These are phyloP conservation scores for Phytophthora cryptogea DNA, from an alignment of 352 stramenopile species.

Conservation along the genomic window DNA sequence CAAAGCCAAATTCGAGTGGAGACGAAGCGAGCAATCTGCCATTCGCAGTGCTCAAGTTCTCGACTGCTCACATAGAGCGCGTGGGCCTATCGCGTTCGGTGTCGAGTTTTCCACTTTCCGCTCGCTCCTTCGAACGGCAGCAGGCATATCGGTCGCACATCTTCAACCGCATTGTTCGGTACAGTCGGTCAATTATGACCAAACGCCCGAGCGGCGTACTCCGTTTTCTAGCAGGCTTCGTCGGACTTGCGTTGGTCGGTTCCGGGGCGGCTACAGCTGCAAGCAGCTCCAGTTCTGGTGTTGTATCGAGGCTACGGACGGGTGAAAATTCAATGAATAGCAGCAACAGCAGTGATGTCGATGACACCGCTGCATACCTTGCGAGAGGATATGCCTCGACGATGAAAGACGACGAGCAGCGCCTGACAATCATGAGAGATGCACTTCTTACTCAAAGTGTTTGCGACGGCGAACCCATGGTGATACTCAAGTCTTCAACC, in stretches of 20 bases:
- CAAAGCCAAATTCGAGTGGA: slow-evolving; percentile 23
- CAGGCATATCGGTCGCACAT: slow-evolving; percentile 12
- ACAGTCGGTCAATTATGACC: slow-evolving; percentile 33
- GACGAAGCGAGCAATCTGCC: slow-evolving; percentile 32
- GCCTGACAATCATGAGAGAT: slow-evolving; percentile 38
- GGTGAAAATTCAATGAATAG: slow-evolving; percentile 1
- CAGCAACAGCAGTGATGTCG: slow-evolving; percentile 9
- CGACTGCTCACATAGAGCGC: slow-evolving; percentile 23
- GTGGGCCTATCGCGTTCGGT: neutral
- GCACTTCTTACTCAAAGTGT: slow-evolving; percentile 39
- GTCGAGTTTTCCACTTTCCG: slow-evolving; percentile 18
- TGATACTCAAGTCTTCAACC: slow-evolving; percentile 40
- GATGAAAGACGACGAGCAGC: slow-evolving; percentile 33
- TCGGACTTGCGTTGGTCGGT: slow-evolving; percentile 13
- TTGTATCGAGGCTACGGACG: slow-evolving; percentile 4
- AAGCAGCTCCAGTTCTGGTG: slow-evolving; percentile 1
- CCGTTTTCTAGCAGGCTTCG: slow-evolving; percentile 14
- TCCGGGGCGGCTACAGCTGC: neutral
- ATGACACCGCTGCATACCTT: slow-evolving; percentile 32
- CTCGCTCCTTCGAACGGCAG: slow-evolving; percentile 9
- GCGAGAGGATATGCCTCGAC: slow-evolving; percentile 38
- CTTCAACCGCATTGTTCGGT: slow-evolving; percentile 40
- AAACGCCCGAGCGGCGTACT: slow-evolving; percentile 33
- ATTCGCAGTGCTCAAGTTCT: slow-evolving; percentile 12
- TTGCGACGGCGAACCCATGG: slow-evolving; percentile 40